Percentiles rank a stretch among this genome's conserved stretches.
phyloP scores from a whole-genome alignment of 2,329 filamentous ascomycete species.

The Hypoxylon sp. region DNA sequence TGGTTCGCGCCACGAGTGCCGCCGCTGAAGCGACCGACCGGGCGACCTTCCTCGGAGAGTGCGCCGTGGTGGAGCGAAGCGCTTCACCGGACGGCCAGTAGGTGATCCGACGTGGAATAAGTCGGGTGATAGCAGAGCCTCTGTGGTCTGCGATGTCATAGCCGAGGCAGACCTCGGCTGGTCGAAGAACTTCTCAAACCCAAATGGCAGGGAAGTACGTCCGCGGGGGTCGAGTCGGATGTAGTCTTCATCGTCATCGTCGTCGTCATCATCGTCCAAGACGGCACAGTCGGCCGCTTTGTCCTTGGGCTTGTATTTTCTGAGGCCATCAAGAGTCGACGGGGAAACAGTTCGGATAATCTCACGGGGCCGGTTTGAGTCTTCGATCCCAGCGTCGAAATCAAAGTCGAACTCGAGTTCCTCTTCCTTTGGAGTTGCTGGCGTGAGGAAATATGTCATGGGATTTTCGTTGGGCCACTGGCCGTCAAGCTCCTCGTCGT shows the following conservation, averaged over 20 bases:
- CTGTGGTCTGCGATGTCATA: constrained; percentile 45
- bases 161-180: constrained; percentile 45
- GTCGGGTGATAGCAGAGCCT: constrained; percentile 46
- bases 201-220: constrained; percentile 51
- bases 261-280: constrained; percentile 53
- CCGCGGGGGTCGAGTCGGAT: constrained; percentile 54
- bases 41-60: constrained; percentile 44
- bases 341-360: constrained; percentile 64
- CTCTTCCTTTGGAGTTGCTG: constrained; percentile 54
- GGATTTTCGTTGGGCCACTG: constrained; percentile 59
- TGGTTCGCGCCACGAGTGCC: constrained; percentile 63
- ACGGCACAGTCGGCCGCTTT: constrained; percentile 55
- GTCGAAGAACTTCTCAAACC: constrained; percentile 54
- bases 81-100: constrained; percentile 38
- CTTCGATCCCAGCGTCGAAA: constrained; percentile 66
- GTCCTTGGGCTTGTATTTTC: constrained; percentile 51
- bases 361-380: constrained; percentile 53
- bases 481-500: constrained; percentile 52
- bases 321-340: constrained; percentile 61
- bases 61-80: constrained; percentile 46
- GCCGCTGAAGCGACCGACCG: constrained; percentile 50
- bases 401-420: constrained; percentile 56
- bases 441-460: constrained; percentile 63
- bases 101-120: constrained; percentile 47
- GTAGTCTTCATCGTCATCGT: constrained; percentile 55